These are phyloP conservation scores for Piloderma croceum DNA, from an alignment of 768 basidiomycete species.

Conservation along the genomic window DNA sequence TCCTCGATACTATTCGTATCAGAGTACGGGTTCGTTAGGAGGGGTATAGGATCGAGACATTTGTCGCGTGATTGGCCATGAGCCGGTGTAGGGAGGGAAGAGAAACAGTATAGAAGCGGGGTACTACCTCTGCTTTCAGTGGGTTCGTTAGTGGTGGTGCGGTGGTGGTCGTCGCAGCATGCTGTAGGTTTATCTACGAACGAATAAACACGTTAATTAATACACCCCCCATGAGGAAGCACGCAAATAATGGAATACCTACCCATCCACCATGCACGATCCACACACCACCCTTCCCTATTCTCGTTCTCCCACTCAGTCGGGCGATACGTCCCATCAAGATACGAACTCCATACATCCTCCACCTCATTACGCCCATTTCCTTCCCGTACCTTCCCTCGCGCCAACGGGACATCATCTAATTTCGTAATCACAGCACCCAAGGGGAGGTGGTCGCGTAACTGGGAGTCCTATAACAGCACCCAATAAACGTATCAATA, in stretches of 20 bases:
- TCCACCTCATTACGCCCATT: no score
- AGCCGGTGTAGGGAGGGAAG: conserved; percentile 43
- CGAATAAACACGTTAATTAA: not conserved
- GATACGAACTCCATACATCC: conserved; percentile 44
- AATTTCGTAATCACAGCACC: conserved; percentile 59
- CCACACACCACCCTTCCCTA: conserved; percentile 59
- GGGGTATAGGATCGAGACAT: conserved; percentile 52
- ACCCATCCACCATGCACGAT: conserved; percentile 27
- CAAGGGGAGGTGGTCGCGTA: conserved; percentile 47
- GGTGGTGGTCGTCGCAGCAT: conserved; percentile 21
- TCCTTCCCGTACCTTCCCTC: no score
- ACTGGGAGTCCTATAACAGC: conserved; percentile 52
- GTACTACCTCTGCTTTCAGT: no score
- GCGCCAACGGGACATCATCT: conserved; percentile 52
- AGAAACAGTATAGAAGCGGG: conserved; percentile 16
- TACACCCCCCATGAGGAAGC: no score
- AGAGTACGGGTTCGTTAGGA: conserved; percentile 36
- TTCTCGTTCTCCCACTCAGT: conserved; percentile 1
- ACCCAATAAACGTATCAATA: not conserved
- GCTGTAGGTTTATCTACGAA: conserved; percentile 5
- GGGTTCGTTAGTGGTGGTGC: no score
- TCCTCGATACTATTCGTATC: no score
- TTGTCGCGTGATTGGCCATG: conserved; percentile 20
- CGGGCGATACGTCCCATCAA: conserved; percentile 22
- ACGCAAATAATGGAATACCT: no score